Evolutionary conservation across 169 alveolate genomes (phyloP), one percentile per base, ranked within the genome.

Genomic region (Plasmodium berghei): DNA sequence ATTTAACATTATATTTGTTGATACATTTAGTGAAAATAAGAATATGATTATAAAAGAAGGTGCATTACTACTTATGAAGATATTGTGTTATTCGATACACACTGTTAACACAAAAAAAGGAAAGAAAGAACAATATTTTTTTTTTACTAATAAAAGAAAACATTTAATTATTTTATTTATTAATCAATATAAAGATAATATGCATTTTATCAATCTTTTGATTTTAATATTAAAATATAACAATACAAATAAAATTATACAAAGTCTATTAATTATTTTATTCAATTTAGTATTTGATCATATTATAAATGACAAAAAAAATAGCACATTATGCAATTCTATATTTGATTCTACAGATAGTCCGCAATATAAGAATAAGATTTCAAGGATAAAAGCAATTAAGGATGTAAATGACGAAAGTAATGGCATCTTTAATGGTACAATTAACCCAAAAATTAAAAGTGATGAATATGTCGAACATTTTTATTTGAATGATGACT

Each of bases 11-110:
- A 58, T 69, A 54, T 83, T 83, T 83, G 85, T 83, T 8, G 90
- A 83, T 52, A 83, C 62, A 28, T 83, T 83, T 46, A 83, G 86
- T 69, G 90, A 83, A 61, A 54, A 70, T 48, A 83, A 83, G 5
- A 83, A 83, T 83, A 34, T 70, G 22, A 58, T 70, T 12, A 83
- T 83, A 45, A 83, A 83, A 18, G 90, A 83, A 58, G 90, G 90
- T 8, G 90, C 86, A 2, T 61, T 83, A n/a, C 9, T 83, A 2
- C 73, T 83, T 14, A 83, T 83, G 90, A 83, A 67, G 54, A 83
- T 83, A 14, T 61, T 83, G 12, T 83, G 75, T 26, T 58, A 54
- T 48, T 83, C 80, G 20, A 83, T 83, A 18, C 72, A 83, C 2
- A 70, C 64, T 12, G 85, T 70, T 45, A 66, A 83, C 69, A 20